Evolutionary conservation across 2,329 filamentous ascomycete genomes (phyloP), one percentile per base, ranked within the genome.

Genomic region (Colletotrichum camelliae): DNA sequence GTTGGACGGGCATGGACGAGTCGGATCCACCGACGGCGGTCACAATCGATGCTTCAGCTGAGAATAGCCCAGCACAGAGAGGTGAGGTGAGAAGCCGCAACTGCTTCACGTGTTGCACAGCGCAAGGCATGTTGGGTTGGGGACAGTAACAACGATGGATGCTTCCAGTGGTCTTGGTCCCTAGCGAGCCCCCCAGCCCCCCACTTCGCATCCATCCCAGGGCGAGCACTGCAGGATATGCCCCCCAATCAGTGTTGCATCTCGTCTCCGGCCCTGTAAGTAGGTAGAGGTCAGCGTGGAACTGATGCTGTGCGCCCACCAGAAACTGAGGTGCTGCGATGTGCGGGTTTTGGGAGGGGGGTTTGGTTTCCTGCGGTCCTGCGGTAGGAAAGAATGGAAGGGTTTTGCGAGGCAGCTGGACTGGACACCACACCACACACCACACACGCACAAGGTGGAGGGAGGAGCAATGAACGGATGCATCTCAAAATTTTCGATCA

Each of bases 401-500:
- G 55, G 43, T 71, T 72, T 72, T 33, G 33, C 35, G 55, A 67
- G 52, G 55, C 62, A 55, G 48, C 57, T 67, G 60, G 60, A 72
- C 33, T 24, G 27, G 24, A 27, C 24, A 27, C 24, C 35, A 35
- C 29, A 29, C 52, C 18, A 57, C 15, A 57, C n/a, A 55, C 21
- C 43, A 58, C 27, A 69, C 58, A 65, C 29, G 52, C 37, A 69
- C 52, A 62, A 33, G 24, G 37, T 72, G 61, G 39, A 55, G 43
- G 69, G 43, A 35, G 43, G 52, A 62, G 72, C 29, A 55, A 55
- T 62, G 35, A 55, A 75, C 52, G 70, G 72, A 72, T 67, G 73
- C 62, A 67, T 74, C 74, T 76, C 65, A 66, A 74, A 76, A 52
- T 66, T 74, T 69, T 74, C 65, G 48, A 76, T 74, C 65, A 74